phyloP scores from a whole-genome alignment of 2,329 filamentous ascomycete genomes.

The Helicocarpus griseus region DNA sequence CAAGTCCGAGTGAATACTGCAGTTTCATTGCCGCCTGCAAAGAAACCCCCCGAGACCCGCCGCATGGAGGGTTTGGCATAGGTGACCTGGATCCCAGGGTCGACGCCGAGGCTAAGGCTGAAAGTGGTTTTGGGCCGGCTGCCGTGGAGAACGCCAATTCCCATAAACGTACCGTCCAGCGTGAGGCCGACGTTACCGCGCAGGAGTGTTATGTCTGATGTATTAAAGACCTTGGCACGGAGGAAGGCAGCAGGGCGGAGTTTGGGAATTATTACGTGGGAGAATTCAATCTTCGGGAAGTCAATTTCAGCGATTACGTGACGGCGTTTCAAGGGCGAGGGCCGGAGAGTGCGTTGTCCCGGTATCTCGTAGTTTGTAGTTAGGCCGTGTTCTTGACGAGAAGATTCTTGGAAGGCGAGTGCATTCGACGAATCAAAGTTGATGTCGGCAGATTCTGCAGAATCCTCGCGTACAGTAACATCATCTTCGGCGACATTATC shows the following conservation, averaged over 20 bases:
- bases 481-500: conserved; percentile 8
- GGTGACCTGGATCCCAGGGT: conserved; percentile 22
- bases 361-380: conserved; percentile 34
- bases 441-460: conserved; percentile 6
- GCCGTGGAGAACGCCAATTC: conserved; percentile 17
- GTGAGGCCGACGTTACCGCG: conserved; percentile 19
- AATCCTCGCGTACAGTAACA: conserved; percentile 1
- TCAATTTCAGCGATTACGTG: conserved; percentile 31
- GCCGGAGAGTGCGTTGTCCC: conserved; percentile 26
- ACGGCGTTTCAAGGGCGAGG: conserved; percentile 25
- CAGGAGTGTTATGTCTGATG: conserved; percentile 23
- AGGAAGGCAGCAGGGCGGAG: conserved; percentile 31
- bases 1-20: conserved; percentile 23
- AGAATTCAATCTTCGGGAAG: conserved; percentile 25
- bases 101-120: conserved; percentile 24
- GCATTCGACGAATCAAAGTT: conserved; percentile 11
- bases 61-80: conserved; percentile 23
- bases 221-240: conserved; percentile 31
- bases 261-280: conserved; percentile 32
- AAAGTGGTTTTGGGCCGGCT: conserved; percentile 21
- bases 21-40: conserved; percentile 20
- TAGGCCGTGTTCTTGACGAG: conserved; percentile 32
- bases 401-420: conserved; percentile 25
- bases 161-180: conserved; percentile 23
- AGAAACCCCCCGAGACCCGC: conserved; percentile 19